These are phyloP conservation scores for Agaricus subrufescens DNA, from an alignment of 768 basidiomycete genomes.

Conservation along the genomic window DNA sequence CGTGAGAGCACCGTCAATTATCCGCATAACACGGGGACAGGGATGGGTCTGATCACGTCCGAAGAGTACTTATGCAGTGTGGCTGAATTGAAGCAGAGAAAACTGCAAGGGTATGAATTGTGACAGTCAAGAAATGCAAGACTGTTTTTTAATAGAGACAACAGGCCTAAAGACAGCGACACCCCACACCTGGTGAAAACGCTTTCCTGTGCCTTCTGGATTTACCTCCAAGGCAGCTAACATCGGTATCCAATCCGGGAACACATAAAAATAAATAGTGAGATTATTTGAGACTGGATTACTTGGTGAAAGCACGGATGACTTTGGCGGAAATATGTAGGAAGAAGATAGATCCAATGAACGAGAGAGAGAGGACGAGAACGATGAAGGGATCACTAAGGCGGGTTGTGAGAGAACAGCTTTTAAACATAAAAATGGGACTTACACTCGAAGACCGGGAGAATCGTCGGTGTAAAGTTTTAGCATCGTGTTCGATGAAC, in stretches of 20 bases:
- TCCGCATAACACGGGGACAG: not conserved
- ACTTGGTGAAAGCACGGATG: constrained; percentile 87
- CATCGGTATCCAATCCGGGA: not conserved
- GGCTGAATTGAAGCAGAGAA: not conserved
- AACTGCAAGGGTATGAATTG: constrained; percentile 26
- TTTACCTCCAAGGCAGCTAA: not conserved
- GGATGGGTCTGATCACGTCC: not conserved
- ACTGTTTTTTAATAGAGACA: constrained; percentile 32
- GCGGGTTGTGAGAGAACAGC: not conserved
- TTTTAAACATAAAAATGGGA: constrained; percentile 2
- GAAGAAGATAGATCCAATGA: constrained; percentile 99
- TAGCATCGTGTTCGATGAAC: constrained; percentile 97
- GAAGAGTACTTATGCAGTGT: not conserved
- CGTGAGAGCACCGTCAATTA: not conserved
- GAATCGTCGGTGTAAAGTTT: constrained; percentile 99
- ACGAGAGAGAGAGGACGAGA: constrained; percentile 89
- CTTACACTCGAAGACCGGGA: constrained; percentile 90
- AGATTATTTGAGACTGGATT: constrained; percentile 17
- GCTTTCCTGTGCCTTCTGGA: constrained; percentile 9
- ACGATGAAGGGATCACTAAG: constrained; percentile 93
- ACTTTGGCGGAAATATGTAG: constrained; percentile 95
- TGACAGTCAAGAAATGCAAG: constrained; percentile 21
- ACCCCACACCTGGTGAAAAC: not conserved
- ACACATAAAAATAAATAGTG: constrained; percentile 6
- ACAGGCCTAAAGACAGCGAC: constrained; percentile 24